Percentiles rank a stretch among this genome's conserved stretches.
Conservation (phyloP, 192 early-diverging fungal species). For the Phlyctochytrium planicorne region DNA sequence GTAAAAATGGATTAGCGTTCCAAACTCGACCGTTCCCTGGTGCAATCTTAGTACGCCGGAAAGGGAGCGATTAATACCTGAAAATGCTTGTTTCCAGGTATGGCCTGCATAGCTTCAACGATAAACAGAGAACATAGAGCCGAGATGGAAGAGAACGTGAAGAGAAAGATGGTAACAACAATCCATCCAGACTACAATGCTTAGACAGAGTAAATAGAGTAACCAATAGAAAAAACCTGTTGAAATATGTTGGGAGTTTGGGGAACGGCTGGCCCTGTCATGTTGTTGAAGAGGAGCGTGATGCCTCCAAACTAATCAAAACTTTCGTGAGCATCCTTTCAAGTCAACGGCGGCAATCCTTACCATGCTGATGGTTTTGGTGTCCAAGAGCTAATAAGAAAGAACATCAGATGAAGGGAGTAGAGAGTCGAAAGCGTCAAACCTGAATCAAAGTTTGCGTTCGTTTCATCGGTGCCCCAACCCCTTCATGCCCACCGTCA, state of each 20-base stretch:
- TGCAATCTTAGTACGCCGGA: neutral
- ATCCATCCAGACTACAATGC: slow-evolving; percentile 25
- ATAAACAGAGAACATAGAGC: slow-evolving; percentile 51
- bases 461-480: neutral
- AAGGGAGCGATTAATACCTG: slow-evolving; percentile 21
- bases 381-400: neutral
- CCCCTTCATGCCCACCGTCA: neutral
- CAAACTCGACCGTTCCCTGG: slow-evolving; percentile 57
- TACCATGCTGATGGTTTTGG: slow-evolving; percentile 1
- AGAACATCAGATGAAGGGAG: neutral
- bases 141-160: slow-evolving; percentile 45
- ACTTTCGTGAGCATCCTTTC: neutral
- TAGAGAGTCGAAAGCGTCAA: neutral
- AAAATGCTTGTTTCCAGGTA: slow-evolving; percentile 58
- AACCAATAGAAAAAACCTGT: slow-evolving; percentile 7
- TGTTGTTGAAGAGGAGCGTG: slow-evolving; percentile 23
- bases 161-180: slow-evolving; percentile 19
- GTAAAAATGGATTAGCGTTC: slow-evolving; percentile 61
- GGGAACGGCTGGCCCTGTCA: slow-evolving; percentile 22
- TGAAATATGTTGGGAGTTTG: slow-evolving; percentile 22
- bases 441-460: neutral
- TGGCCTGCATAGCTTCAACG: slow-evolving; percentile 60
- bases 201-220: slow-evolving; percentile 1
- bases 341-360: no score
- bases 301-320: slow-evolving; percentile 11